Conservation (phyloP, 176 grass and related monocot species). For the Zea mays region Zm-B73-REFERENCE-NAM-5.0 NC_050097.1:29788001-29788500, state of each 20-base stretch:
- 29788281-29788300: not conserved
- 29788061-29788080: not conserved
- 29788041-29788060: rapidly evolving
- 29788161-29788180: slow-evolving; percentile 9
- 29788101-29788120: slow-evolving; percentile 17
- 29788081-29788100: not conserved
- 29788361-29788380: slow-evolving; percentile 31
- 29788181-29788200: not conserved
- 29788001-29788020: slow-evolving; percentile 46
- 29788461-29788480: not conserved
- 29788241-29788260: not conserved
- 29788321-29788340: slow-evolving; percentile 7
- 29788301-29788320: too few relatives aligned
- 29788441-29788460: too few relatives aligned
- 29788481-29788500: not conserved
- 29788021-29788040: slow-evolving; percentile 11
- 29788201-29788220: not conserved
- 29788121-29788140: not conserved
- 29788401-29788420: not conserved
- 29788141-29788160: slow-evolving; percentile 7
- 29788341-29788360: slow-evolving; percentile 30
- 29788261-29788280: not conserved
- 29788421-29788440: not conserved
- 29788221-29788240: slow-evolving; percentile 21
- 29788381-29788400: slow-evolving; percentile 31